Evolutionary conservation across 208 protist species (phyloP), one percentile per base, ranked within the genome.

Genomic region (Crithidia fasciculata): DNA sequence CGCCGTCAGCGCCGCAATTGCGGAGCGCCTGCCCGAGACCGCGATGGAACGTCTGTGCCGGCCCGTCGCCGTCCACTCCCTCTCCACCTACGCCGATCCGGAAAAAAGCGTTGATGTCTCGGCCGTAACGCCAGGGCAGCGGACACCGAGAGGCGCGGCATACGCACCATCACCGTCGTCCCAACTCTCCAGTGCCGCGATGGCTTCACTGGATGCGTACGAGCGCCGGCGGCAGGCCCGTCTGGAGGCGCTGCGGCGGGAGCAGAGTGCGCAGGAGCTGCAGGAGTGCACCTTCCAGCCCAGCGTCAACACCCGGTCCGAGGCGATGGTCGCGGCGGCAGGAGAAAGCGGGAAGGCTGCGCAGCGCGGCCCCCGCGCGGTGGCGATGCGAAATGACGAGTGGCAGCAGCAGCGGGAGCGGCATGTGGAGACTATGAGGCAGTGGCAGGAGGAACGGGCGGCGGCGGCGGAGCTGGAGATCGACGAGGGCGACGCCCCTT

Each of bases 1-100:
- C 81, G 83, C 85, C 0, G 87, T 93, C 15, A 91, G 86, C 62
- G 88, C 87, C 9, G 87, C 82, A 5, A 92, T 94, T 57, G 89
- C 89, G 15, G 67, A 73, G 39, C 62, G 72, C 15, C 74, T 92
- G 43, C 85, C 83, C 6, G 72, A 87, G 62, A 86, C 83, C 15
- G 47, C 85, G 19, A 76, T 71, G 67, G 83, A 94, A 49, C 82
- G 89, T 8, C 72, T 94, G 9, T 84, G 72, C 43, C 67, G 69
- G 2, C 63, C 68, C 47, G 15, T 16, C 39, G 68, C 74, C 36
- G 59, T 74, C 9, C 68, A 80, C 58, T 69, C 68, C 43, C 74
- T 80, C 50, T 64, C 68, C 45, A 66, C 45, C 68, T 80, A 80
- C 56, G 49, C 41, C 37, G 66, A 79, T 37, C 65, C 74, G 10